These are phyloP conservation scores for Trametes sp. DNA, from an alignment of 1,284 basidiomycete genomes.

Conservation along the genomic window DNA sequence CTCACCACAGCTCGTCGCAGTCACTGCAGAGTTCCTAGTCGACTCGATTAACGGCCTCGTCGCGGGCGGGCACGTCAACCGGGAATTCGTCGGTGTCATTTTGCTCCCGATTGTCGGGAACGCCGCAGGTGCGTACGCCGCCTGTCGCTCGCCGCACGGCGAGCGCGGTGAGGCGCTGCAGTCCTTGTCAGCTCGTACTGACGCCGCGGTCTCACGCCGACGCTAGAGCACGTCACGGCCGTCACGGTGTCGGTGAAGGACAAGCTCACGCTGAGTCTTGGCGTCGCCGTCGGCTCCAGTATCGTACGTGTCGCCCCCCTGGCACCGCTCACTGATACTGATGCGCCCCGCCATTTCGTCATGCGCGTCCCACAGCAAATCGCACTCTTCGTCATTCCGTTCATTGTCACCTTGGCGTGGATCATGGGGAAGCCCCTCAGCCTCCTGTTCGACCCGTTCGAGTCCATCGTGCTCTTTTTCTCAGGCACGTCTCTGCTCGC, in stretches of 20 bases:
- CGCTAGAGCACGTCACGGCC: constrained; percentile 82
- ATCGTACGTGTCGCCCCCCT: constrained; percentile 63
- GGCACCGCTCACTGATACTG: neutral
- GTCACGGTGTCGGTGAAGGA: constrained; percentile 89
- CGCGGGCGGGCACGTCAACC: constrained; percentile 57
- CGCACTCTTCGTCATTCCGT: constrained; percentile 84
- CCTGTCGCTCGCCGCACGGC: constrained; percentile 1
- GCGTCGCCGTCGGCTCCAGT: constrained; percentile 90
- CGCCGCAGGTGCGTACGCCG: constrained; percentile 64
- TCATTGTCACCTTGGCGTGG: constrained; percentile 72
- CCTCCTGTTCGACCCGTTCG: constrained; percentile 71
- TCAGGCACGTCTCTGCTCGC: constrained; percentile 41
- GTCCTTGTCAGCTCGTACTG: neutral
- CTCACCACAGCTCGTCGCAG: constrained; percentile 63
- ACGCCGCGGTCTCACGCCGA: constrained; percentile 10
- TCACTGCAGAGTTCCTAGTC: constrained; percentile 90
- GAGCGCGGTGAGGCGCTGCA: constrained; percentile 5
- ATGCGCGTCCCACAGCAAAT: constrained; percentile 68
- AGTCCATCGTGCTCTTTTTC: constrained; percentile 61
- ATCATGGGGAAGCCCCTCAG: constrained; percentile 70
- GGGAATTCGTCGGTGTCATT: constrained; percentile 88
- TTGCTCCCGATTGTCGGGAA: constrained; percentile 90
- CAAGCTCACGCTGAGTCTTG: constrained; percentile 75
- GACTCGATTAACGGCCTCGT: constrained; percentile 79
- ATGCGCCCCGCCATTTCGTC: constrained; percentile 4